These are phyloP conservation scores for Cryptococcus hybrid DNA, from an alignment of 1,284 basidiomycete species.

Conservation along the genomic window DNA sequence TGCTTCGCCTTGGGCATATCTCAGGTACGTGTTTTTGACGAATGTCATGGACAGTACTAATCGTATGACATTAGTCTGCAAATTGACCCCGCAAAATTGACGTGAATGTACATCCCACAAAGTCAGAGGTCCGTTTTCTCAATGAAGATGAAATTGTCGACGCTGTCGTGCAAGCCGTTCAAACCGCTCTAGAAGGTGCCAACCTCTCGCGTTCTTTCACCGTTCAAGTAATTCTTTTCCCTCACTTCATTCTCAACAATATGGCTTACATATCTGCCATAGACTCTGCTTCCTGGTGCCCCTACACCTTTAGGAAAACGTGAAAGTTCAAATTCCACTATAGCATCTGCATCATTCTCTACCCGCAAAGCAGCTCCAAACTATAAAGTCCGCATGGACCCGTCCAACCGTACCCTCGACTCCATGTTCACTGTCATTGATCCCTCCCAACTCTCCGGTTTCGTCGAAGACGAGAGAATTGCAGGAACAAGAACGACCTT, in stretches of 20 bases:
- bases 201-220: slow-evolving; percentile 71
- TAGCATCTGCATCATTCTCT: not conserved
- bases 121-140: slow-evolving; percentile 93
- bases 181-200: slow-evolving; percentile 62
- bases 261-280: not conserved
- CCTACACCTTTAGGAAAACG: slow-evolving; percentile 7
- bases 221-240: slow-evolving; percentile 63
- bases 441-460: slow-evolving; percentile 31
- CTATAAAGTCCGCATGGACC: slow-evolving; percentile 88
- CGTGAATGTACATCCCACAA: slow-evolving; percentile 98
- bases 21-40: slow-evolving; percentile 60
- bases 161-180: slow-evolving; percentile 69
- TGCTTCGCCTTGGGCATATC: slow-evolving; percentile 86
- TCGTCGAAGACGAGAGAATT: slow-evolving; percentile 14
- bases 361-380: slow-evolving; percentile 60
- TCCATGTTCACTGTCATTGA: slow-evolving; percentile 68
- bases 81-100: slow-evolving; percentile 85
- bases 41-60: not conserved
- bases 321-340: slow-evolving; percentile 10
- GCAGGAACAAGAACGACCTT: slow-evolving; percentile 13
- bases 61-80: slow-evolving; percentile 58
- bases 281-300: slow-evolving; percentile 51
- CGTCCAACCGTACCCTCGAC: slow-evolving; percentile 83
- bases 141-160: slow-evolving; percentile 89
- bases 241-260: not conserved